Evolutionary conservation across 768 basidiomycete species (phyloP), one percentile per base, ranked within the genome.

Genomic region (Naganishia kalamii): DNA sequence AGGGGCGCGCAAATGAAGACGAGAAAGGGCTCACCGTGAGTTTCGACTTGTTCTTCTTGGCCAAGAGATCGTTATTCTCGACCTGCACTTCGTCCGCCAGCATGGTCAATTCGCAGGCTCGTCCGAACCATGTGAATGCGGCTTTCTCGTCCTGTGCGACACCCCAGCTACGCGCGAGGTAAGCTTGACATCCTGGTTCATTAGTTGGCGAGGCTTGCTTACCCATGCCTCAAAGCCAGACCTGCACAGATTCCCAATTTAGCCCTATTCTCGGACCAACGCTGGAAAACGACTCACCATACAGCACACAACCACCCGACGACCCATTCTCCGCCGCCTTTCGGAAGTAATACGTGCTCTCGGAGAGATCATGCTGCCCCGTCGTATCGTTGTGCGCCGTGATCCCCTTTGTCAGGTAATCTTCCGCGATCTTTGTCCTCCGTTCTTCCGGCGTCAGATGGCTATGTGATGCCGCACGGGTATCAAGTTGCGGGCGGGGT

Each of bases 241-340:
- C 74, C 73, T 74, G 23, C 19, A 61, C 5, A 41, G 47, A 49
- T 7, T 21, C 21, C 33, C 30, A 25, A 63, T 3, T 62, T 60
- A 44, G 30, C 7, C 29, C 21, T 1, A 52, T 19, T 7, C 7
- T 15, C 15, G 30, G 11, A n/a, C n/a, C 49, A 10, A 2, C 40
- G n/a, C 35, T 44, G 15, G 51, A 44, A 23, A 13, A 0, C 23
- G 29, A 63, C 72, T 68, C 52, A 75, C 76, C 77, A 69, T 71
- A 78, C 46, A 74, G 74, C 62, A 78, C 74, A 52, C 72, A 66
- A 3, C 77, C 77, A 27, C 70, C 74, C 11, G 70, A 40, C 62
- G 71, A 74, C 2, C 77, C 75, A 11, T 67, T 70, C 62, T 78
- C 73, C 37, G 77, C 75, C 59, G 77, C 73, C 65, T 70, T 72